Base-by-base conservation (phyloP, 495 filamentous ascomycete genomes). In the Tuber umbilicatum region DNA sequence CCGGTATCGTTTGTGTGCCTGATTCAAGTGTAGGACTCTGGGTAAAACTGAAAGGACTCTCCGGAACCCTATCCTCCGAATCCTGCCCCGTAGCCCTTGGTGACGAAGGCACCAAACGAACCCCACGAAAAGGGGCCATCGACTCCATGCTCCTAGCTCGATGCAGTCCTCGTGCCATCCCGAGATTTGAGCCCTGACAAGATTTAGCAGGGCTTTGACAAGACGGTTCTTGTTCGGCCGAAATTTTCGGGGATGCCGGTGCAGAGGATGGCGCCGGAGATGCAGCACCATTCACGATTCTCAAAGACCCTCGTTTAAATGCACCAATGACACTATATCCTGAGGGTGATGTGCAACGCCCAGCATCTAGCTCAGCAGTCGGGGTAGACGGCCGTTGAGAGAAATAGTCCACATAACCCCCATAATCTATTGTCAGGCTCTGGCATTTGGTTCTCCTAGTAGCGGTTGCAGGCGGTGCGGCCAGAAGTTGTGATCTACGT, bases 261-360 rank as follows among this genome's bases (percentile, higher is more conserved):
- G 77, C 74, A 40, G 78, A 79, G 14, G 78, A 80, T 4, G 81
- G 82, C 19, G 76, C 78, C 3, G 86, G 86, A 69, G 85, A 86
- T 10, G 85, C 86, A n/a, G 85, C 80, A 31, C 88, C 88, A 79
- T 90, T 90, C 39, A 85, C 87, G 72, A 90, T 89, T 70, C 87
- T 85, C 73, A 90, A 79, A 7, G 87, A 87, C 4, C 88, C 88
- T 35, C 87, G 84, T 77, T 89, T 89, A 78, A 88, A 89, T 37
- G 85, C 88, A 37, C 88, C 88, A 73, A 87, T 86, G 37, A 87
- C 86, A 78, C 84, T 83, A 73, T 88, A 88, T 45, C 77, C 77
- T 5, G 78, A 80, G 40, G 78, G 78, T 70, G 78, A 74, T 17
- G 55, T 80, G 27, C 76, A 80, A 60, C 78, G 77, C 19, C 68